Percentiles rank a stretch among this genome's conserved stretches.
These are phyloP conservation scores for Lasiodiplodia citricola DNA, from an alignment of 2,329 filamentous ascomycete species.

Conservation along the genomic window DNA sequence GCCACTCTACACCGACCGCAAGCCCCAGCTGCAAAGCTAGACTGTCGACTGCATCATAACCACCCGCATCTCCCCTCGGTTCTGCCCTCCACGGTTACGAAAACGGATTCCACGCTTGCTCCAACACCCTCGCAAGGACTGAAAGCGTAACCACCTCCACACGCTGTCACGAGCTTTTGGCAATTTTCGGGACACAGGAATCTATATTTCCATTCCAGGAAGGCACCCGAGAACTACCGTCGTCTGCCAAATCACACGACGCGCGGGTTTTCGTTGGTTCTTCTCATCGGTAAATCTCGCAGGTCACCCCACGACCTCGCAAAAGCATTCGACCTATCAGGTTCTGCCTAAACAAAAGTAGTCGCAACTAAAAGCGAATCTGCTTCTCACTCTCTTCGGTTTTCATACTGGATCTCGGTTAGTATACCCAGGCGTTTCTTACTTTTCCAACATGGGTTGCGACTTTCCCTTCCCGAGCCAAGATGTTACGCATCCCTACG, in stretches of 20 bases:
- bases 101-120: slow-evolving; percentile 23
- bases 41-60: slow-evolving; percentile 23
- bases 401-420: slow-evolving; percentile 26
- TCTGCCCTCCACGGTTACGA: slow-evolving; percentile 16
- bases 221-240: slow-evolving; percentile 25
- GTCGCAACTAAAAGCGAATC: slow-evolving; percentile 27
- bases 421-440: slow-evolving; percentile 27
- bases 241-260: slow-evolving; percentile 40
- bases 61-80: slow-evolving; percentile 14
- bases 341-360: slow-evolving; percentile 26
- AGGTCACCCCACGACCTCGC: slow-evolving; percentile 44
- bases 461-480: slow-evolving; percentile 35
- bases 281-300: slow-evolving; percentile 45
- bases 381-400: slow-evolving; percentile 28
- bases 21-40: slow-evolving; percentile 16
- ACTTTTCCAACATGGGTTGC: slow-evolving; percentile 43
- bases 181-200: slow-evolving; percentile 15
- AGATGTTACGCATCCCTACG: slow-evolving; percentile 61
- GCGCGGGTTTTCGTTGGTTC: slow-evolving; percentile 43
- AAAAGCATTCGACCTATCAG: slow-evolving; percentile 32
- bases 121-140: slow-evolving; percentile 24
- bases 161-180: slow-evolving; percentile 24
- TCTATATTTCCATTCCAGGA: slow-evolving; percentile 14
- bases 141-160: slow-evolving; percentile 17
- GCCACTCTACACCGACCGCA: slow-evolving; percentile 16